phyloP scores from a whole-genome alignment of 331 rosid genomes.

The Rhamnella rubrinervis region DNA sequence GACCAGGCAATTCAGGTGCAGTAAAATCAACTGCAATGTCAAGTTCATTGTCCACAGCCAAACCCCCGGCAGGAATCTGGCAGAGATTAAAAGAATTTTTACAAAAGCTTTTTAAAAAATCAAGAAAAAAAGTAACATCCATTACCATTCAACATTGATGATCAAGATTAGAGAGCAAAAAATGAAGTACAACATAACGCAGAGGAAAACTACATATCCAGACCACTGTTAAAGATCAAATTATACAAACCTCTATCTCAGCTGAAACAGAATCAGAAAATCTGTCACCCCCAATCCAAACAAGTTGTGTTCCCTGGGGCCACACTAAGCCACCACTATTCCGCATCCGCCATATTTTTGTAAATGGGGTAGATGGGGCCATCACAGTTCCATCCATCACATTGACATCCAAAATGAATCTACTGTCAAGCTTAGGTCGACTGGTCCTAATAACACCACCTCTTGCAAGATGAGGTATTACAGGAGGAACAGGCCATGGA shows the following conservation, averaged over 20 bases:
- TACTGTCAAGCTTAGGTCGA: conserved; percentile 58
- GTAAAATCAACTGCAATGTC: conserved; percentile 82
- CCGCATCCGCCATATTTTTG: conserved; percentile 91
- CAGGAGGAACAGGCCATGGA: conserved; percentile 20
- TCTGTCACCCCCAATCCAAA: conserved; percentile 74
- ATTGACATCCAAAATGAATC: conserved; percentile 64
- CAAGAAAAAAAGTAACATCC: not conserved
- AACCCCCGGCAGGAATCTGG: conserved; percentile 59
- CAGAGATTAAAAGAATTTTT: not conserved
- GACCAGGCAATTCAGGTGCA: conserved; percentile 73
- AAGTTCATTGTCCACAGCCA: conserved; percentile 50
- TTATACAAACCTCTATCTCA: conserved; percentile 64
- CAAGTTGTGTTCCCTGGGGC: conserved; percentile 76
- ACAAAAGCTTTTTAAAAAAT: not conserved
- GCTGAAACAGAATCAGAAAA: conserved; percentile 39
- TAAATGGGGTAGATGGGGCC: conserved; percentile 76
- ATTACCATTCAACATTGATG: not conserved
- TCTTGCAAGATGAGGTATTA: conserved; percentile 30
- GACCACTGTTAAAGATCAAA: not conserved
- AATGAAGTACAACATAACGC: not conserved
- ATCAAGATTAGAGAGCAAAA: not conserved
- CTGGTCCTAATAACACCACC: conserved; percentile 28
- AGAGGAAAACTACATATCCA: not conserved
- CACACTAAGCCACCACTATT: conserved; percentile 66
- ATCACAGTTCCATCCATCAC: conserved; percentile 77